Evolutionary conservation across 1,284 basidiomycete species (phyloP).

Genomic region (Ceratobasidium sp.): DNA sequence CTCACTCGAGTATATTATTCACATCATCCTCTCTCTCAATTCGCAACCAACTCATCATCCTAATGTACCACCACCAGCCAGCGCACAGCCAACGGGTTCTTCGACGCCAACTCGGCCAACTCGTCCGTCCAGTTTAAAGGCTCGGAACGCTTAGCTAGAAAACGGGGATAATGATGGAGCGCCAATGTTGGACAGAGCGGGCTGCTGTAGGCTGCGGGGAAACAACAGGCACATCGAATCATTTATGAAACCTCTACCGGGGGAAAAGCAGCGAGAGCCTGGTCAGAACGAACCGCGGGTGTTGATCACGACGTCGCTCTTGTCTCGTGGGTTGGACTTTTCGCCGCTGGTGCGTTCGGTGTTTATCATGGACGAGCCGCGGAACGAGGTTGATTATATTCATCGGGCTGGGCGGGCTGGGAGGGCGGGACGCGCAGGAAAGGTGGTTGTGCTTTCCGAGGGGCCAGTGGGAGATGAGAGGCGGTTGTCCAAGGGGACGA

Average conservation of each 20-base stretch:
- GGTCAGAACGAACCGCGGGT: constrained; percentile 64
- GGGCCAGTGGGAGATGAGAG: constrained; percentile 5
- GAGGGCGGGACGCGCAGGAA: constrained; percentile 76
- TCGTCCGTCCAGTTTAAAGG: constrained; percentile 5
- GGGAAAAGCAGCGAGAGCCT: background rate
- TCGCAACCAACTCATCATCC: constrained; percentile 43
- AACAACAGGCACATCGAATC: constrained; percentile 74
- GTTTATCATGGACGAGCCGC: constrained; percentile 84
- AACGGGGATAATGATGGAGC: constrained; percentile 7
- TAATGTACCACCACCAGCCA: constrained; percentile 41
- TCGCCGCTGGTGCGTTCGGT: constrained; percentile 77
- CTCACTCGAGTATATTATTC: constrained; percentile 37
- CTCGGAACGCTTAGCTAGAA: constrained; percentile 20
- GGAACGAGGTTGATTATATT: constrained; percentile 89
- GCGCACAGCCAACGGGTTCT: constrained; percentile 32
- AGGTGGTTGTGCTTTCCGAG: constrained; percentile 65
- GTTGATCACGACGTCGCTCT: constrained; percentile 87
- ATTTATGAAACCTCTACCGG: constrained; percentile 65
- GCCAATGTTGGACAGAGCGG: too few relatives aligned
- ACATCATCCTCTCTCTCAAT: constrained; percentile 44
- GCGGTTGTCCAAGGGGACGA: background rate
- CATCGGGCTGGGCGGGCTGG: constrained; percentile 80
- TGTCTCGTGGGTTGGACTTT: constrained; percentile 93
- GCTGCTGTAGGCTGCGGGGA: too few relatives aligned
- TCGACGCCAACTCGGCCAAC: constrained; percentile 13